Base-by-base conservation (phyloP, 164 flowering plant species). In the Santalum album region DNA sequence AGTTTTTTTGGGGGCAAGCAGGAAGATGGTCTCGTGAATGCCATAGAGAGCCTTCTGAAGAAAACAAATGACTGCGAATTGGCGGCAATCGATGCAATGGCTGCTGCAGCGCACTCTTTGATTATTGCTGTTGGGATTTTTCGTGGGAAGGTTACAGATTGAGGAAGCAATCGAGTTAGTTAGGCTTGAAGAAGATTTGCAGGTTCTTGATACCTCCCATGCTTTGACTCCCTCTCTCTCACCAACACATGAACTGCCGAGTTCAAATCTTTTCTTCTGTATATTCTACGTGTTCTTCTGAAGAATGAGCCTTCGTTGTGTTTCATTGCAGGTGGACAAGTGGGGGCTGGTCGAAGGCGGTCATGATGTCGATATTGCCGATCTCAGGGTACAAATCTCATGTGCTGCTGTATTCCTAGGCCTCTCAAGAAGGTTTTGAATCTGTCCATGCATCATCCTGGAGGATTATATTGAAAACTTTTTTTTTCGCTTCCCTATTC, bases 281-380 rank as follows among this genome's bases (percentile, higher is more conserved):
- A 51, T 25, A 26, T 45, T 46, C 44, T 32, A 22, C 51, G 18
- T 19, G 52, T 18, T 51, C 6, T 27, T 43, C 45, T 1, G n/a
- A 22, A 14, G 12, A 6, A 19, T 51, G 17, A 35, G 12, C 39
- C 22, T 49, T 12, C 16, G 45, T 35, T 19, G 21, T 52, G 15
- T 49, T 62, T 34, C 11, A 17, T 22, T 59, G 59, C 74, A 90
- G 94, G 86, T 92, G 54, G 90, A 83, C 52, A 73, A 66, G 51
- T 92, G 99, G 98, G 96, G 99, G 18, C 67, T 92, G 36, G 99
- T 92, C 49, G 98, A 92, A 74, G 96, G 98, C 22, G 99, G 99
- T n/a, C 96, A 92, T 64, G 96, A 92, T 64, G 48, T 92, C 48
- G 98, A 92, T 69, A 65, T 87, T 65, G 99, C 96, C 25, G 95